Evolutionary conservation across 805 yeast species (phyloP), one percentile per base, ranked within the genome.

Genomic region (Wickerhamia fluorescens): DNA sequence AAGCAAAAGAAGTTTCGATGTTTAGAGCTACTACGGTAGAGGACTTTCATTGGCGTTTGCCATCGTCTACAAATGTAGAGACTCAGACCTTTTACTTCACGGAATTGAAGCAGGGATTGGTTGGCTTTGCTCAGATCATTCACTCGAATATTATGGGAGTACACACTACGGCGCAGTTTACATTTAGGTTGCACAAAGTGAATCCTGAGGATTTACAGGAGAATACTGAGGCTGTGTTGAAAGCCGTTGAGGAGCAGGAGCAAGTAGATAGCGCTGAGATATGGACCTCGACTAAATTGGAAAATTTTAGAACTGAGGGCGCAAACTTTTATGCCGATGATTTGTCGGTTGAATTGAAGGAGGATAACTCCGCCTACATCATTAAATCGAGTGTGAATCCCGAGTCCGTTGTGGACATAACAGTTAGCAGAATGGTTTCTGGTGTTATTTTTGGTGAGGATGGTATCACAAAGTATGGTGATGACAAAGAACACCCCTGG

Each of bases 211-310:
- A 33, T 23, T 14, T 27, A n/a, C 70, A 76, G 25, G 47, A 44
- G 16, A 62, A 60, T 46, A 10, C 9, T 8, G 20, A 18, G 9
- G 20, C 20, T 18, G 9, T 10, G 7, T 7, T 18, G 10, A 10
- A 18, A 8, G 20, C 10, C 10, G 20, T 18, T 18, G 20, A 18
- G 10, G 20, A 7, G 9, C 7, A 7, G 9, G 10, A 10, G 7
- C 9, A 18, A 8, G 9, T 10, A 7, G 10, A 18, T 7, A 18
- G 9, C 9, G 20, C 20, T 8, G 7, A 7, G 20, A 65, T 83
- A 30, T 92, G 98, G 98, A 85, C 96, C 5, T 84, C 95, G 6
- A 87, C 96, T 14, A 79, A 83, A 45, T 66, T 92, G 41, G 89
- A 82, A 35, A 78, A 86, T 54, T 85, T 83, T 50, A 63, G 71